These are phyloP conservation scores for Cytospora chrysosperma DNA, from an alignment of 2,329 filamentous ascomycete genomes.

Conservation along the genomic window DNA sequence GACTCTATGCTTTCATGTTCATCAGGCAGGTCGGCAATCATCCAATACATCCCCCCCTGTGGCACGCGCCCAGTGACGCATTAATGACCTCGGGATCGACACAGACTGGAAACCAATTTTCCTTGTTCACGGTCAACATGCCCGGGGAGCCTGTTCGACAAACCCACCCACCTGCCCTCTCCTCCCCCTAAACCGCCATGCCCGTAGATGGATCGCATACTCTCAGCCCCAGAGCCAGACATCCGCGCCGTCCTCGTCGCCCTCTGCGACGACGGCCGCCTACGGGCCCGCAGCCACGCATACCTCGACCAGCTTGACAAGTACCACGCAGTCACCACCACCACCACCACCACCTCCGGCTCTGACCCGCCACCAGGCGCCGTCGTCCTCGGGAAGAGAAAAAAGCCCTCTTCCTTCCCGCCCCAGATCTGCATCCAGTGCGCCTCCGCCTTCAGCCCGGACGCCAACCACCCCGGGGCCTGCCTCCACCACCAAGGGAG, in stretches of 20 bases:
- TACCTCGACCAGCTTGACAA: constrained; percentile 21
- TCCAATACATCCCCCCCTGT: neutral
- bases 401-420: constrained; percentile 2
- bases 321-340: neutral
- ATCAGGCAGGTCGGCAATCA: too few relatives aligned
- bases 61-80: neutral
- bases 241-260: constrained; percentile 20
- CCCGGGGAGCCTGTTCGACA: too few relatives aligned
- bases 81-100: neutral
- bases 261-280: constrained; percentile 16
- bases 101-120: neutral
- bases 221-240: constrained; percentile 14
- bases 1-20: too few relatives aligned
- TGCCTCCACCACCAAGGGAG: constrained; percentile 17
- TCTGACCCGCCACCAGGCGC: neutral
- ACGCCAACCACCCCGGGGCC: constrained; percentile 11
- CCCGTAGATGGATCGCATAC: constrained; percentile 17
- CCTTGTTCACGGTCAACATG: too few relatives aligned
- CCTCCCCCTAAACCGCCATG: neutral
- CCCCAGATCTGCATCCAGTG: constrained; percentile 21
- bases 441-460: constrained; percentile 8
- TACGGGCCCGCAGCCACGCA: constrained; percentile 12
- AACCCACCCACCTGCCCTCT: too few relatives aligned
- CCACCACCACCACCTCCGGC: neutral
- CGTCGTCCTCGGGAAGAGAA: constrained; percentile 11